These are phyloP conservation scores for Moesziomyces antarcticus DNA, from an alignment of 1,284 basidiomycete species.

Conservation along the genomic window DNA sequence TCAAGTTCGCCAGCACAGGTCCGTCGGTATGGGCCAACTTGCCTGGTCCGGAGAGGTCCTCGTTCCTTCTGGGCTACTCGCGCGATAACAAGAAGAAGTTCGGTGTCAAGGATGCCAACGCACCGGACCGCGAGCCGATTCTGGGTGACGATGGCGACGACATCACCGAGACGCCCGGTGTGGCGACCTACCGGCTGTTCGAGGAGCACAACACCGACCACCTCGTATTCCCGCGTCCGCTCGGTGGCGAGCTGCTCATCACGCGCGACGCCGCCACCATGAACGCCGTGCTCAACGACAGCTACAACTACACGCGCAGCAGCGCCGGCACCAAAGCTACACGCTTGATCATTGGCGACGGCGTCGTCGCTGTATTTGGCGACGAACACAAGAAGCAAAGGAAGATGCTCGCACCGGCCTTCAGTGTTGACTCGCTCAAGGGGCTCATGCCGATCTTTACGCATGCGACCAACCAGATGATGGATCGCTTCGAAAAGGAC, in stretches of 20 bases:
- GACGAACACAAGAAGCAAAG: slow-evolving; percentile 47
- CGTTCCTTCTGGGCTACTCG: slow-evolving; percentile 27
- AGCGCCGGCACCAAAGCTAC: slow-evolving; percentile 45
- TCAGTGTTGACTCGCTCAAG: slow-evolving; percentile 39
- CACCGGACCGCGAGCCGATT: slow-evolving; percentile 25
- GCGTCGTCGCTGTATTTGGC: slow-evolving; percentile 42
- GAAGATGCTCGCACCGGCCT: slow-evolving; percentile 40
- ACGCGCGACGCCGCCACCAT: slow-evolving; percentile 44
- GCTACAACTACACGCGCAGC: slow-evolving; percentile 36
- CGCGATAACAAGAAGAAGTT: slow-evolving; percentile 31
- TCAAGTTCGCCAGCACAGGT: slow-evolving; percentile 17
- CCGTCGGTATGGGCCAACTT: slow-evolving; percentile 38
- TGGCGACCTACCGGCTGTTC: slow-evolving; percentile 25
- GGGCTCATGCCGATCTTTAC: slow-evolving; percentile 39
- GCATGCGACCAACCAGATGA: slow-evolving; percentile 42
- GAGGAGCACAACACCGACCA: slow-evolving; percentile 35
- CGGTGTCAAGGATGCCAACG: slow-evolving; percentile 27
- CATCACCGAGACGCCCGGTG: slow-evolving; percentile 37
- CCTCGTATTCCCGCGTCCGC: slow-evolving; percentile 34
- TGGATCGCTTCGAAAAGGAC: slow-evolving; percentile 34
- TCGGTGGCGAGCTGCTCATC: slow-evolving; percentile 42
- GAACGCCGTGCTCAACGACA: slow-evolving; percentile 44
- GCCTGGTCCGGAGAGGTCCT: slow-evolving; percentile 33
- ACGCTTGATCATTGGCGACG: slow-evolving; percentile 47
- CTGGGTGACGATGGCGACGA: slow-evolving; percentile 40